A percentile compares a stretch with the other conserved stretches of the same genome.
phyloP scores from a whole-genome alignment of 768 basidiomycete species.

The Mycena leptocephala region DNA sequence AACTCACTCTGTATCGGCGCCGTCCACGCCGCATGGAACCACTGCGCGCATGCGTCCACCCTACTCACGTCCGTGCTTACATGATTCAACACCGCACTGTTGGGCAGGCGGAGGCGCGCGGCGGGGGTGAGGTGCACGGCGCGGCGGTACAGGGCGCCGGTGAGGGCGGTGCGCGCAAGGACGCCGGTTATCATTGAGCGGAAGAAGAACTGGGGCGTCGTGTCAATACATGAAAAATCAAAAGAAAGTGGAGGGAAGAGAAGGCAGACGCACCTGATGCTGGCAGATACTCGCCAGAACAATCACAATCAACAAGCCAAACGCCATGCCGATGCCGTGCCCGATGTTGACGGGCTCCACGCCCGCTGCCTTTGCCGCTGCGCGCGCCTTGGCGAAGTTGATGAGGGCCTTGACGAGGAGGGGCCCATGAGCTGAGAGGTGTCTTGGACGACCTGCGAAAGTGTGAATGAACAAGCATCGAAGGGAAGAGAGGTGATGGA shows the following conservation, averaged over 20 bases:
- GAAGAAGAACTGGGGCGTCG: slow-evolving; percentile 73
- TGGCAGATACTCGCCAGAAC: slow-evolving; percentile 70
- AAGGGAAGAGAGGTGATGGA: too few relatives aligned
- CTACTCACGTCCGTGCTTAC: slow-evolving; percentile 80
- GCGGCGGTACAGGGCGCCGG: slow-evolving; percentile 79
- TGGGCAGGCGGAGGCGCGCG: slow-evolving; percentile 73
- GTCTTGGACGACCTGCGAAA: slow-evolving; percentile 69
- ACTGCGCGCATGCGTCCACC: slow-evolving; percentile 76
- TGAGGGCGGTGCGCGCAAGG: slow-evolving; percentile 76
- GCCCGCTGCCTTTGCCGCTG: slow-evolving; percentile 36
- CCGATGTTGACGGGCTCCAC: slow-evolving; percentile 60
- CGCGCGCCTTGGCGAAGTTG: slow-evolving; percentile 69
- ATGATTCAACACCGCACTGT: slow-evolving; percentile 73
- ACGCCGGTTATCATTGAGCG: slow-evolving; percentile 81
- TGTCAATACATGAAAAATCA: neutral
- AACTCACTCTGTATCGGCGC: slow-evolving; percentile 70
- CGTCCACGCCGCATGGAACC: slow-evolving; percentile 78
- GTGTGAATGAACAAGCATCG: neutral
- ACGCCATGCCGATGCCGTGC: slow-evolving; percentile 72
- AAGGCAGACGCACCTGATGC: slow-evolving; percentile 65
- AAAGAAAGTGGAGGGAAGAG: neutral
- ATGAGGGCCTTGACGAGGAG: slow-evolving; percentile 76
- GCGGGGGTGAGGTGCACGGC: slow-evolving; percentile 76
- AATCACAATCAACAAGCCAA: slow-evolving; percentile 67
- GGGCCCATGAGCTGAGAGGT: slow-evolving; percentile 76